These are phyloP conservation scores for Mycena olivaceomarginata DNA, from an alignment of 768 basidiomycete species.

Conservation along the genomic window DNA sequence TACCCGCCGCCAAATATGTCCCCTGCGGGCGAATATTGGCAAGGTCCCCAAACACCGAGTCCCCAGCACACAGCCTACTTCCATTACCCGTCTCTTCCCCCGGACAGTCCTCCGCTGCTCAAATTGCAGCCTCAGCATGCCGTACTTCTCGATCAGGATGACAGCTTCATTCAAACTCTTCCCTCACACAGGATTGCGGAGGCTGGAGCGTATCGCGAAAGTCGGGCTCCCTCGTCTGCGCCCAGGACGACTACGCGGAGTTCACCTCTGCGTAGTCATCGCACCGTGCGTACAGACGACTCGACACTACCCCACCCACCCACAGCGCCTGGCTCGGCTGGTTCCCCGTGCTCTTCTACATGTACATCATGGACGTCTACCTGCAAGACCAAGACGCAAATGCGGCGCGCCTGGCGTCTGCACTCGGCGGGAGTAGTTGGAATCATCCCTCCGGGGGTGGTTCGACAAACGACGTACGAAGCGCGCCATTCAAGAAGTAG, in stretches of 20 bases:
- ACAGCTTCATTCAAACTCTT: slow-evolving; percentile 86
- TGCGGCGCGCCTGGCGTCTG: no score
- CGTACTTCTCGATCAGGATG: slow-evolving; percentile 93
- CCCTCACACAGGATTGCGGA: slow-evolving; percentile 93
- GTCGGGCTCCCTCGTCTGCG: slow-evolving; percentile 45
- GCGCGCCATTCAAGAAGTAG: no score
- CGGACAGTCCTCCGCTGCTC: slow-evolving; percentile 34
- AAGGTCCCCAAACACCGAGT: slow-evolving; percentile 1
- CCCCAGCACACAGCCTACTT: slow-evolving; percentile 31
- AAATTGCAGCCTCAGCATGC: slow-evolving; percentile 56
- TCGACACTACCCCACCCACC: no score
- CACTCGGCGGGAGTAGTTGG: no score
- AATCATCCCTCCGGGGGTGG: no score
- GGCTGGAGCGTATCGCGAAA: slow-evolving; percentile 83
- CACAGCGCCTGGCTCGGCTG: slow-evolving; percentile 91
- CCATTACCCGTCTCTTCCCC: slow-evolving; percentile 40
- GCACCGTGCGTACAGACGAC: no score
- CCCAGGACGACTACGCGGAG: no score
- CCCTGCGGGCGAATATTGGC: no score
- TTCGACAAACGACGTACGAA: no score
- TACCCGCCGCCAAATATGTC: no score
- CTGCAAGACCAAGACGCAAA: no score
- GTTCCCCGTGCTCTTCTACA: slow-evolving; percentile 95
- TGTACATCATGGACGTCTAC: slow-evolving; percentile 93
- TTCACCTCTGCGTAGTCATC: no score